Evolutionary conservation across 2,329 filamentous ascomycete species (phyloP).

Genomic region (Arthrobotrys musiformis): DNA sequence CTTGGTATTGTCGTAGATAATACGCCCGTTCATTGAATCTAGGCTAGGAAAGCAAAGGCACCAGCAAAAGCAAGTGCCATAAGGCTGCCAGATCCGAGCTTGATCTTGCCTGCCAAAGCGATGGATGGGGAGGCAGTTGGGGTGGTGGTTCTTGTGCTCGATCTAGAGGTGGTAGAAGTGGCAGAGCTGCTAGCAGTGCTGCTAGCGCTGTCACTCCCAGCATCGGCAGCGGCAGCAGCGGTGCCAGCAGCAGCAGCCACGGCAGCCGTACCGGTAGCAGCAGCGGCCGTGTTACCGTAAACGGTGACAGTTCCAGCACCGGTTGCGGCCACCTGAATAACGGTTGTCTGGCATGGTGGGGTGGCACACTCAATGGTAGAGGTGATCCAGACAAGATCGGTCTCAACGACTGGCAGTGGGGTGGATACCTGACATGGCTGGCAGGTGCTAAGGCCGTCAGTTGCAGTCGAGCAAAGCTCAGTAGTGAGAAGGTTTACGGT

Average conservation of each 20-base stretch:
- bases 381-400: conserved; percentile 33
- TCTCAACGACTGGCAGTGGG: conserved; percentile 28
- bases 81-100: conserved; percentile 12
- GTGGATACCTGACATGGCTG: conserved; percentile 34
- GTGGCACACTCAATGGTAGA: conserved; percentile 36
- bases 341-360: conserved; percentile 31
- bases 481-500: conserved; percentile 38
- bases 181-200: not conserved
- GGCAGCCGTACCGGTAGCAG: not conserved
- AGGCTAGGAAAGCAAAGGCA: conserved; percentile 35
- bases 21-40: not conserved
- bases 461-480: conserved; percentile 31
- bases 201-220: not conserved
- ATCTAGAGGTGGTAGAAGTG: not conserved
- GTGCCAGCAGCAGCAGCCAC: not conserved
- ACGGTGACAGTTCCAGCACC: conserved; percentile 41
- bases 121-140: conserved; percentile 46
- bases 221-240: not conserved
- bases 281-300: conserved; percentile 2
- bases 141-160: conserved; percentile 20
- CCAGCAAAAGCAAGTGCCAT: conserved; percentile 27
- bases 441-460: conserved; percentile 41
- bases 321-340: not conserved
- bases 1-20: too few relatives aligned
- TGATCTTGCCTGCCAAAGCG: conserved; percentile 28